These are phyloP conservation scores for Aurinia saxatilis DNA, from an alignment of 345 rosid species.

Conservation along the genomic window DNA sequence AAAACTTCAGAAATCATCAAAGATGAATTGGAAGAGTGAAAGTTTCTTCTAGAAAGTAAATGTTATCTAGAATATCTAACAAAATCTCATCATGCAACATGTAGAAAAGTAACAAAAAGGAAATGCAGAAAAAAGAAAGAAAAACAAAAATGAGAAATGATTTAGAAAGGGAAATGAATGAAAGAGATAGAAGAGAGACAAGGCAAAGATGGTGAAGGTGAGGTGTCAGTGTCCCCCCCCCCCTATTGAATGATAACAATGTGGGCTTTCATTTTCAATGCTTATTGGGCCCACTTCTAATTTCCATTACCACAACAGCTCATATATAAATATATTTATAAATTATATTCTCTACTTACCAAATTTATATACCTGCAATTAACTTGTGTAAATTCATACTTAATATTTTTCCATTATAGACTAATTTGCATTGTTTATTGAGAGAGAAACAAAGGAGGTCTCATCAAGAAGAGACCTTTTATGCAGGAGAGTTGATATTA, in stretches of 20 bases:
- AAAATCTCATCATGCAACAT: conserved; percentile 9
- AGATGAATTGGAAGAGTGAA: not conserved
- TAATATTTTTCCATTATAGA: not conserved
- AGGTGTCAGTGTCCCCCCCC: conserved; percentile 27
- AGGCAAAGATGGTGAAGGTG: conserved; percentile 23
- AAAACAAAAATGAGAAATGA: conserved; percentile 14
- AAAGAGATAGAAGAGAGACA: too few species aligned
- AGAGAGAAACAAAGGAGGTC: not conserved
- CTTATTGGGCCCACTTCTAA: conserved; percentile 20
- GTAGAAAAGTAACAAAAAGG: conserved; percentile 17
- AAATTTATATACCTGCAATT: not conserved
- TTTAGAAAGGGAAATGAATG: conserved; percentile 18
- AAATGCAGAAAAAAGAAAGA: conserved; percentile 1
- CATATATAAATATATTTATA: not conserved
- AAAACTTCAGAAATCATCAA: not conserved
- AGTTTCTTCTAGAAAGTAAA: not conserved
- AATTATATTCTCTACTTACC: not conserved
- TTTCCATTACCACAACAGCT: conserved; percentile 23
- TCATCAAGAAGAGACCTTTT: not conserved
- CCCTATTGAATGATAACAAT: conserved; percentile 21
- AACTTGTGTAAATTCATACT: not conserved
- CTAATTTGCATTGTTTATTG: not conserved
- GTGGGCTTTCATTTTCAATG: conserved; percentile 16
- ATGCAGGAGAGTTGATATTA: conserved; percentile 10
- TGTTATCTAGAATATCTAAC: not conserved